Base-by-base conservation (phyloP, 169 alveolate genomes). In the Cardiosporidium cionae region DNA sequence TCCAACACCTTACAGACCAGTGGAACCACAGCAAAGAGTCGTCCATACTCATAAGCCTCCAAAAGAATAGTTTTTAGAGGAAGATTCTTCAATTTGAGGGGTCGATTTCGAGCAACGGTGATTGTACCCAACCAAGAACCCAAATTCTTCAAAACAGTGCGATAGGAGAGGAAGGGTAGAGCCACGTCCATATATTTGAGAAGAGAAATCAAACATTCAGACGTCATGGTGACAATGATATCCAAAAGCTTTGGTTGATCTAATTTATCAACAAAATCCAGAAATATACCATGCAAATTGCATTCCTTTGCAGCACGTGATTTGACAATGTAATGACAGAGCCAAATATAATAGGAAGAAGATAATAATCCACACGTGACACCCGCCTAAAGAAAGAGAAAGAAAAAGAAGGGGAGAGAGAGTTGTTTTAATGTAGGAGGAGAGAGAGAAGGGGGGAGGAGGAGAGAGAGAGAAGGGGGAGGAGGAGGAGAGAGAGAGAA, bases 91-190 rank as follows among this genome's bases (percentile, higher is more conserved):
- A 88, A 83, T 70, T 83, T 84, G 29, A 93, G 79, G 28, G 97
- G 97, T 65, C 86, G 84, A 78, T 93, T 89, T 72, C 93, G 82
- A 27, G 82, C 83, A n/a, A 91, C 62, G 0, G 97, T 92, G 33
- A 92, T 81, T 34, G 84, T 79, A 22, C 97, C 97, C 34, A 93
- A 81, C 97, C 97, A 93, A 25, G 79, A 77, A 29, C 97, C 97
- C 34, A 92, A 78, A 75, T 91, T 90, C 80, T 92, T 92, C 25
- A 93, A 86, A 9, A 91, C 81, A 1, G 94, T 92, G 31, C 93
- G 79, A 68, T 88, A 91, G 29, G 95, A 84, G 16, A 91, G 82
- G 16, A 86, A 82, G 58, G 88, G 94, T 82, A 87, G 89, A 32
- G 87, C 84, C 70, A 84, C 87, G 66, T 83, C 84, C 32, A 89